Conservation (phyloP, 345 rosid species). For the Citrus glauca region DNA sequence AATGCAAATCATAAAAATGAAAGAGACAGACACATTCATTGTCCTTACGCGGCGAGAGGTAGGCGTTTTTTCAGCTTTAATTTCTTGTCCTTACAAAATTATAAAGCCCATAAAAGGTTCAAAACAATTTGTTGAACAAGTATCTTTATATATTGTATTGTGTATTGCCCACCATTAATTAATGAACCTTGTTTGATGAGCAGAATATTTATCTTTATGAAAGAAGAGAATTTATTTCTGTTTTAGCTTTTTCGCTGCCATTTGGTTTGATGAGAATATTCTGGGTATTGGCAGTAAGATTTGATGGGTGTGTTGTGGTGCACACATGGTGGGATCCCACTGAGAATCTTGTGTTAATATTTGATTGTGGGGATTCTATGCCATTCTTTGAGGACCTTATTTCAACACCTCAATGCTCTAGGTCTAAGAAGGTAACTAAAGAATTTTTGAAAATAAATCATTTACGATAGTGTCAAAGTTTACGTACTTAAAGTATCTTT, state of each 20-base stretch:
- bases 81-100: background rate
- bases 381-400: slow-evolving; percentile 19
- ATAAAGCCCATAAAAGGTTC: background rate
- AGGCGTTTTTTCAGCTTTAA: slow-evolving; percentile 1
- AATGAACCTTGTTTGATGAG: slow-evolving; percentile 25
- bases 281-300: background rate
- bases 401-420: slow-evolving; percentile 18
- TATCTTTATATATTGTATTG: background rate
- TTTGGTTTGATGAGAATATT: slow-evolving; percentile 16
- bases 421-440: background rate
- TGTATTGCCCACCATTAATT: slow-evolving; percentile 27
- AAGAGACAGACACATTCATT: background rate
- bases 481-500: background rate
- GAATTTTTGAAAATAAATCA: background rate
- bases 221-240: too few relatives aligned
- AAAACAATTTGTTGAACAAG: background rate
- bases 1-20: background rate
- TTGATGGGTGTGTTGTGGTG: background rate
- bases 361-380: background rate
- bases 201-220: too few relatives aligned
- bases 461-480: background rate
- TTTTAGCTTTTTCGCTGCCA: background rate
- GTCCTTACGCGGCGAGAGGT: slow-evolving; percentile 21
- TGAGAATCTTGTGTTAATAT: slow-evolving; percentile 13
- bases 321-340: slow-evolving; percentile 10